A percentile compares a stretch with the other conserved stretches of the same genome.
Evolutionary conservation across 2,329 filamentous ascomycete species (phyloP).

Genomic region (Tolypocladium amazonense): DNA sequence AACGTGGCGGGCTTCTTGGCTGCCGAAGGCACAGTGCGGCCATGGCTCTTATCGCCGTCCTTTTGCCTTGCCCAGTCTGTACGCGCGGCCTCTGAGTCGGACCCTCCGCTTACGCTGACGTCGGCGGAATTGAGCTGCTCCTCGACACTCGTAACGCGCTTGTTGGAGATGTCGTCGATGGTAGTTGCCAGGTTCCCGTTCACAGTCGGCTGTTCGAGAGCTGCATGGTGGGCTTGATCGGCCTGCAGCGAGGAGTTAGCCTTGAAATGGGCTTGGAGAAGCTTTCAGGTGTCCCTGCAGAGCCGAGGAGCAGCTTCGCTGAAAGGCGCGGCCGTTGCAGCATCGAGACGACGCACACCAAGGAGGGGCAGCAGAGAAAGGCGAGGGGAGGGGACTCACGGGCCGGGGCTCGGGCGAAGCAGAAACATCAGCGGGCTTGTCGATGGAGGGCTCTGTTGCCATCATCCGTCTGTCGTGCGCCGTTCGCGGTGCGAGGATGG

Average conservation of each 20-base stretch:
- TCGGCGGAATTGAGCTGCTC: constrained; percentile 51
- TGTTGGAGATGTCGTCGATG: constrained; percentile 43
- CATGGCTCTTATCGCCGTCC: constrained; percentile 48
- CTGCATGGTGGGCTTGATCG: constrained; percentile 37
- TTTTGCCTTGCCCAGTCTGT: too few relatives aligned
- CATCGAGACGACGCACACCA: background rate
- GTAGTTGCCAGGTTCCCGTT: constrained; percentile 33
- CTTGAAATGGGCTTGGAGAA: background rate
- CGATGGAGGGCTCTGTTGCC: constrained; percentile 49
- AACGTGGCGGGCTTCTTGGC: constrained; percentile 69
- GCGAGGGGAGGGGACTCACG: constrained; percentile 18
- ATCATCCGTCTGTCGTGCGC: constrained; percentile 46
- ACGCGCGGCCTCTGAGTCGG: constrained; percentile 66
- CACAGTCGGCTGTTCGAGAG: constrained; percentile 29
- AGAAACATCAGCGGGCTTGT: constrained; percentile 43
- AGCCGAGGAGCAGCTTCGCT: background rate
- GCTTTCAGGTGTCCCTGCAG: background rate
- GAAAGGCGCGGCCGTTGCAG: background rate
- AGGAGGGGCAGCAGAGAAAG: background rate
- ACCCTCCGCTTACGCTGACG: constrained; percentile 62
- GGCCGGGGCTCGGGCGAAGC: constrained; percentile 33
- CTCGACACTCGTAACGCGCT: constrained; percentile 47
- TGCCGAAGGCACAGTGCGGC: constrained; percentile 40
- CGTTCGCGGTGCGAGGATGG: constrained; percentile 18
- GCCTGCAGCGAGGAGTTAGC: constrained; percentile 15